Conservation (phyloP, 768 basidiomycete species). For the Dacryopinax spathularia region DNA sequence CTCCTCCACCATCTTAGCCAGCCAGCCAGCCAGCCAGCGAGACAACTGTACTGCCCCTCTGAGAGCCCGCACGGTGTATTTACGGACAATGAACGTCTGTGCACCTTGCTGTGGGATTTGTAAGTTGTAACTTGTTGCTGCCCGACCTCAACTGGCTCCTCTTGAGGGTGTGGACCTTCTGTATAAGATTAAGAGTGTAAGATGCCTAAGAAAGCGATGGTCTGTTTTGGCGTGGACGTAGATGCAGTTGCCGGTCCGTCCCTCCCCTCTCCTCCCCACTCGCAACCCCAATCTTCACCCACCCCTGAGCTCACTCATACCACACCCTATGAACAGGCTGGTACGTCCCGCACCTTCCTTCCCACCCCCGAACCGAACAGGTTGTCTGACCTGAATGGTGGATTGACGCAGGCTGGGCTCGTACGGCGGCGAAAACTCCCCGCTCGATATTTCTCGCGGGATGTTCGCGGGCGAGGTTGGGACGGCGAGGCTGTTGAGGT, state of each 20-base stretch:
- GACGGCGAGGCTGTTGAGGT: constrained; percentile 21
- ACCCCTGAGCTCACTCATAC: neutral
- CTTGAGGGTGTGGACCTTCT: too few relatives aligned
- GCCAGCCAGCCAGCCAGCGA: too few relatives aligned
- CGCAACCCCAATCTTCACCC: too few relatives aligned
- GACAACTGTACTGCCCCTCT: too few relatives aligned
- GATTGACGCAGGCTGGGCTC: constrained; percentile 41
- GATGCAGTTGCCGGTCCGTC: constrained; percentile 51
- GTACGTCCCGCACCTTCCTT: neutral
- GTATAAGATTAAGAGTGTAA: neutral
- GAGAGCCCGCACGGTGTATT: too few relatives aligned
- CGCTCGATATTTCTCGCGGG: constrained; percentile 48
- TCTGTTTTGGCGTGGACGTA: constrained; percentile 57
- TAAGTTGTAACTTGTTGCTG: too few relatives aligned
- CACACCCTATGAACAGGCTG: neutral
- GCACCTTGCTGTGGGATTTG: too few relatives aligned
- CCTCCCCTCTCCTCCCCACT: neutral
- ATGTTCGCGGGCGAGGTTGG: constrained; percentile 27
- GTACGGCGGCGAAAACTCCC: constrained; percentile 58
- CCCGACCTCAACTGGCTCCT: too few relatives aligned
- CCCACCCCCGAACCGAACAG: too few relatives aligned
- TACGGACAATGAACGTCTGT: too few relatives aligned
- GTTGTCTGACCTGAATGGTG: neutral
- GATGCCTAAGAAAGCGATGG: constrained; percentile 44
- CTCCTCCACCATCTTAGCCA: too few relatives aligned